Evolutionary conservation across 2,329 filamentous ascomycete genomes (phyloP).

Genomic region (Clonostachys rosea): DNA sequence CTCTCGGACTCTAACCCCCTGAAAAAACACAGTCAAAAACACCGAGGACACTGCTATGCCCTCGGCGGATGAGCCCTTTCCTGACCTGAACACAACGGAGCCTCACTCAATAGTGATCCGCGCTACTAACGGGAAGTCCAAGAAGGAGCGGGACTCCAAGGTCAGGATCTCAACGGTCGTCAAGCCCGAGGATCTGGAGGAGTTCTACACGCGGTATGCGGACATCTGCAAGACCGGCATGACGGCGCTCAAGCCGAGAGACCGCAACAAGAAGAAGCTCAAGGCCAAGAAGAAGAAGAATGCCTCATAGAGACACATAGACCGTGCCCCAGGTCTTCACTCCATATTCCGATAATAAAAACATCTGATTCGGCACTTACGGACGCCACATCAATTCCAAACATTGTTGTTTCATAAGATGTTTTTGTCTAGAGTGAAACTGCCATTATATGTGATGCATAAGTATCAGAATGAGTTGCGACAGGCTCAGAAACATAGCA

Average conservation of each 20-base stretch:
- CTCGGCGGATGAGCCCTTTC: constrained; percentile 44
- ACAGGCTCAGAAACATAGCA: too few species aligned
- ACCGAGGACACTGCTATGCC: constrained; percentile 33
- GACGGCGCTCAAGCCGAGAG: constrained; percentile 67
- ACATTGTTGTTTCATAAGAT: too few species aligned
- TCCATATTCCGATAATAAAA: too few species aligned
- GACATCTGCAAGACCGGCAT: constrained; percentile 43
- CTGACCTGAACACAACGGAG: constrained; percentile 53
- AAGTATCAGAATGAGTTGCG: too few species aligned
- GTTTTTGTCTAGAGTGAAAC: too few species aligned
- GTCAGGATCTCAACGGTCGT: constrained; percentile 83
- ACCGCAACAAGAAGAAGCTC: constrained; percentile 81
- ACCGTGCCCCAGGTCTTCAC: too few species aligned
- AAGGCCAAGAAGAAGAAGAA: constrained; percentile 70
- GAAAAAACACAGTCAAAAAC: constrained; percentile 30
- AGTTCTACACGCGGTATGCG: constrained; percentile 80
- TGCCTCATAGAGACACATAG: neutral
- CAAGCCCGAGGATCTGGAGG: constrained; percentile 67
- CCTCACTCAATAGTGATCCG: constrained; percentile 75
- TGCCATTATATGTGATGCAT: too few species aligned
- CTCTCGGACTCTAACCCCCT: too few species aligned
- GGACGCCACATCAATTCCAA: too few species aligned
- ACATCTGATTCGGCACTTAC: too few species aligned
- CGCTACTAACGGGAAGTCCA: constrained; percentile 74
- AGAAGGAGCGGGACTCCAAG: constrained; percentile 49